Conservation (phyloP, 306 rosid genomes). For the Alnus rubra region DNA sequence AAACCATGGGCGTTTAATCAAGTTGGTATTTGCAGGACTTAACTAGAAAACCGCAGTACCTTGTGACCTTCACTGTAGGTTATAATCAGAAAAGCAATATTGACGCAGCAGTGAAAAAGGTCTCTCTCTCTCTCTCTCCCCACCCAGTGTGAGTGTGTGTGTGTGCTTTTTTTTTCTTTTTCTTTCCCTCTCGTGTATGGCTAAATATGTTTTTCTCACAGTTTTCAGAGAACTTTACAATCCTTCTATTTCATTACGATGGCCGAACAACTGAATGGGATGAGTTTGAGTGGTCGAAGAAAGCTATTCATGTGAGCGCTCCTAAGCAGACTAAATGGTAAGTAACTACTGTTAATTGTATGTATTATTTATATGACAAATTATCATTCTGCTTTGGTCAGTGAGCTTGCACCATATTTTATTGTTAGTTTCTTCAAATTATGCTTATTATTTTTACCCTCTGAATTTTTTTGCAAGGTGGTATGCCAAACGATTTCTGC, state of each 20-base stretch:
- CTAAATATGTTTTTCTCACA: constrained; percentile 49
- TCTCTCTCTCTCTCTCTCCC: constrained; percentile 29
- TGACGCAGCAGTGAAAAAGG: constrained; percentile 93
- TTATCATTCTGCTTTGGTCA: constrained; percentile 11
- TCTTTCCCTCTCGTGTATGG: constrained; percentile 1
- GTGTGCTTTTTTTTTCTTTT: constrained; percentile 10
- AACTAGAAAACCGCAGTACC: constrained; percentile 74
- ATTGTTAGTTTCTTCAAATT: constrained; percentile 19
- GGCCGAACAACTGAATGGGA: constrained; percentile 96
- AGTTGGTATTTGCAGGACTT: constrained; percentile 74
- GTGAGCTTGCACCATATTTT: constrained; percentile 20
- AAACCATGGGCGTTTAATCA: constrained; percentile 32
- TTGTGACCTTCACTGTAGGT: constrained; percentile 97
- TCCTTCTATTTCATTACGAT: constrained; percentile 96
- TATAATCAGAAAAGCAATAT: constrained; percentile 68
- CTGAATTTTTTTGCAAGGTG: constrained; percentile 55
- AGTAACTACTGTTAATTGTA: constrained; percentile 14
- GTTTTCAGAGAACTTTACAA: constrained; percentile 87
- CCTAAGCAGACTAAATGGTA: constrained; percentile 95
- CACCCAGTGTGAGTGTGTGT: not conserved
- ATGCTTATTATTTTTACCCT: constrained; percentile 23
- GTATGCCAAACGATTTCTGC: constrained; percentile 97
- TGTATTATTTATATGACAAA: constrained; percentile 5
- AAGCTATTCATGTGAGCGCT: constrained; percentile 90
- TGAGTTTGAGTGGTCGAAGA: constrained; percentile 90